A percentile compares a stretch with the other conserved stretches of the same genome.
Conservation (phyloP, 2,329 filamentous ascomycete species). For the Alternaria consortialis region DNA sequence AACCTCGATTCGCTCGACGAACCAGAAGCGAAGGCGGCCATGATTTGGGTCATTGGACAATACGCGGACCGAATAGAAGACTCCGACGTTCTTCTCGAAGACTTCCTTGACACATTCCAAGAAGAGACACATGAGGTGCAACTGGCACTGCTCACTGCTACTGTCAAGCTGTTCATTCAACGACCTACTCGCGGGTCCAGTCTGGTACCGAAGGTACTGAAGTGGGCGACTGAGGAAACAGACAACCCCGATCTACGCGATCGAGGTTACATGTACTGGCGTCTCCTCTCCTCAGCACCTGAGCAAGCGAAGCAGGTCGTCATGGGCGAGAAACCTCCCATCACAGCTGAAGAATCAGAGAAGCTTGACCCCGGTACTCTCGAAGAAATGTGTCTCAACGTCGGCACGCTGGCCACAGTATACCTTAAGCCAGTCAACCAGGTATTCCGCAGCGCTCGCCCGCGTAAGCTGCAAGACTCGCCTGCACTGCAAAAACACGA, state of each 20-base stretch:
- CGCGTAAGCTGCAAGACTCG: constrained; percentile 79
- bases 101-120: constrained; percentile 91
- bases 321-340: constrained; percentile 96
- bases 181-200: constrained; percentile 93
- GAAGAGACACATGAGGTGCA: constrained; percentile 97
- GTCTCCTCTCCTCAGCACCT: constrained; percentile 90
- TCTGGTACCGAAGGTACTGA: constrained; percentile 91
- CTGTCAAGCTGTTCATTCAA: constrained; percentile 97
- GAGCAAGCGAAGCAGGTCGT: constrained; percentile 85
- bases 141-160: constrained; percentile 90
- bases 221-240: constrained; percentile 99
- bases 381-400: constrained; percentile 96
- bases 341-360: constrained; percentile 89
- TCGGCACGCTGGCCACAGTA: constrained; percentile 94
- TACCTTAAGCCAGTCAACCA: constrained; percentile 98
- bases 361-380: constrained; percentile 89
- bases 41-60: constrained; percentile 99
- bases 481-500: constrained; percentile 83
- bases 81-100: constrained; percentile 89
- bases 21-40: constrained; percentile 95
- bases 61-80: constrained; percentile 98
- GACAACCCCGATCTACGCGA: constrained; percentile 97
- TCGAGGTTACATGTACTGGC: constrained; percentile 99
- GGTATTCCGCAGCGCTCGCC: constrained; percentile 89
- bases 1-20: constrained; percentile 97